A percentile compares a stretch with the other conserved stretches of the same genome.
These are phyloP conservation scores for Zoysia pacifica DNA, from an alignment of 176 grass and related monocot species.

Conservation along the genomic window DNA sequence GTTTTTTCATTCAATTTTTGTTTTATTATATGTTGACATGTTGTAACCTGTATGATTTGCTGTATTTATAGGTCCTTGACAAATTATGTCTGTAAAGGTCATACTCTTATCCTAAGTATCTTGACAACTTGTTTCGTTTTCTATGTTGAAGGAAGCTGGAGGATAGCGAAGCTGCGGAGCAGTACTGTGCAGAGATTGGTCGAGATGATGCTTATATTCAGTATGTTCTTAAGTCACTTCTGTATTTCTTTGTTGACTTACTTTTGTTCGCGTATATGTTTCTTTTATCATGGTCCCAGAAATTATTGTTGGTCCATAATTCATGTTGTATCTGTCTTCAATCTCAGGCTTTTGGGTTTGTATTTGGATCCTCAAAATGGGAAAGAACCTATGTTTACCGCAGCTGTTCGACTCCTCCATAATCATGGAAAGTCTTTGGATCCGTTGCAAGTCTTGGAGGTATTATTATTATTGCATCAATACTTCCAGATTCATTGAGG, in stretches of 20 bases:
- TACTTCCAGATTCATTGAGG: not conserved
- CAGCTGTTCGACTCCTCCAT: slow-evolving; percentile 94
- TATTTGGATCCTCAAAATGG: slow-evolving; percentile 98
- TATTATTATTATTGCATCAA: slow-evolving; percentile 46
- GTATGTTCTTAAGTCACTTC: slow-evolving; percentile 56
- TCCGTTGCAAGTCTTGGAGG: slow-evolving; percentile 95
- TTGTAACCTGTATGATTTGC: slow-evolving; percentile 16
- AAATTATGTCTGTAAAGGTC: slow-evolving; percentile 1
- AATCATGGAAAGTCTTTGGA: slow-evolving; percentile 95
- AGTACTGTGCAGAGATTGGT: slow-evolving; percentile 96
- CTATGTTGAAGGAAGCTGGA: slow-evolving; percentile 80
- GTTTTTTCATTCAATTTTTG: slow-evolving; percentile 1
- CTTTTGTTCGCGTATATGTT: not conserved
- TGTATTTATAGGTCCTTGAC: not conserved
- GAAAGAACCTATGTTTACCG: slow-evolving; percentile 92
- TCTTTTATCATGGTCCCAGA: not conserved
- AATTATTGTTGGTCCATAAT: slow-evolving; percentile 21
- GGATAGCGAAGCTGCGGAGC: slow-evolving; percentile 94
- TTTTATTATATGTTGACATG: slow-evolving; percentile 33
- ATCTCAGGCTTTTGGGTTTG: slow-evolving; percentile 81
- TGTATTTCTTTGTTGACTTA: slow-evolving; percentile 24
- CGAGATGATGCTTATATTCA: slow-evolving; percentile 99
- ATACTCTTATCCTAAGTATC: not conserved
- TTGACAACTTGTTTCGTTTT: slow-evolving; percentile 34
- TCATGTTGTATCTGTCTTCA: slow-evolving; percentile 20